Percentiles rank a stretch among this genome's conserved stretches.
Conservation (phyloP, 495 filamentous ascomycete genomes). For the Penicillium coffeae region DNA sequence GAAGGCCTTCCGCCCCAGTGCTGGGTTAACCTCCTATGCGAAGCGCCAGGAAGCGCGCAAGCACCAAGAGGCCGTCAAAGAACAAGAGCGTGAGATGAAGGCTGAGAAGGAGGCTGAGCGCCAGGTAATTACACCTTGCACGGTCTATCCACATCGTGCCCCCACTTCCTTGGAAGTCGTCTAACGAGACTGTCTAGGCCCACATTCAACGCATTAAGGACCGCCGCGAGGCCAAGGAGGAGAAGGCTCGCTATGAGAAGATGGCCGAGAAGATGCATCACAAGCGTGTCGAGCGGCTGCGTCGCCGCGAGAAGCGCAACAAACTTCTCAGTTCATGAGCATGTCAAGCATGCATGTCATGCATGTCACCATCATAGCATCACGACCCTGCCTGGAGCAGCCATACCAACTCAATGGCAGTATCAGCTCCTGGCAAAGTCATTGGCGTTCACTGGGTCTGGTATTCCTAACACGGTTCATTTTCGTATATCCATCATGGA, state of each 20-base stretch:
- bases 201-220: slow-evolving; percentile 76
- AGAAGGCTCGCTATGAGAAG: slow-evolving; percentile 90
- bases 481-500: no score
- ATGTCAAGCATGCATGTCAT: not conserved
- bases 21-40: slow-evolving; percentile 72
- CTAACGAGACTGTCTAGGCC: slow-evolving; percentile 43
- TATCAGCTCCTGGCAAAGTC: no score
- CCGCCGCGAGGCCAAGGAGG: slow-evolving; percentile 78
- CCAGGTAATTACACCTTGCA: slow-evolving; percentile 52
- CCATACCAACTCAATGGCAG: no score
- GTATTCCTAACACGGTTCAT: not conserved
- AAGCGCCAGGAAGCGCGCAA: slow-evolving; percentile 64
- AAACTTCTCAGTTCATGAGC: slow-evolving; percentile 76
- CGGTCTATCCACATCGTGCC: not conserved
- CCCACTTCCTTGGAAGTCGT: slow-evolving; percentile 4
- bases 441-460: not conserved
- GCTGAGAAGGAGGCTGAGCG: slow-evolving; percentile 87
- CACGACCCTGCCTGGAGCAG: no score
- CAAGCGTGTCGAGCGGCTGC: slow-evolving; percentile 88
- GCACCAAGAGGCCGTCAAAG: slow-evolving; percentile 69
- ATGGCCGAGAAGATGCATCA: slow-evolving; percentile 97
- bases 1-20: slow-evolving; percentile 80
- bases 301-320: slow-evolving; percentile 95
- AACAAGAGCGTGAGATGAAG: slow-evolving; percentile 91
- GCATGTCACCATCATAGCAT: slow-evolving; percentile 6